Percentiles rank a stretch among this genome's conserved stretches.
These are phyloP conservation scores for Lachnellula hyalina DNA, from an alignment of 2,329 filamentous ascomycete genomes.

Conservation along the genomic window DNA sequence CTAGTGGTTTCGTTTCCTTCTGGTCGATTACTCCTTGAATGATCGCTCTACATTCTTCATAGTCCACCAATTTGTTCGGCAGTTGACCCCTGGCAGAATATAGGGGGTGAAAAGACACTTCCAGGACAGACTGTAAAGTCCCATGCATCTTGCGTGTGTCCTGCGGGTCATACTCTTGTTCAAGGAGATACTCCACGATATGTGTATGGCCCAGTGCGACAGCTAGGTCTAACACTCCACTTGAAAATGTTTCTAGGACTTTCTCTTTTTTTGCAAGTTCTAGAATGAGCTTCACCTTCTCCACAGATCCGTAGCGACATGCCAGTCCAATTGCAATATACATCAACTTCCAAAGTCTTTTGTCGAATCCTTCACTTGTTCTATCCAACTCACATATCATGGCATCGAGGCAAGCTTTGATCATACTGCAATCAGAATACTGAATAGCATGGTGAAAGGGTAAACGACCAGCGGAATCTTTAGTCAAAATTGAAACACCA, in stretches of 20 bases:
- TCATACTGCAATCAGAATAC: not conserved
- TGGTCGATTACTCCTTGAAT: not conserved
- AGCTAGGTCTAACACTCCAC: not conserved
- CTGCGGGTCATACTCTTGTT: not conserved
- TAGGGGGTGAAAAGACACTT: not conserved
- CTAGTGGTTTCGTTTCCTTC: not conserved
- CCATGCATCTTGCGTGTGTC: not conserved
- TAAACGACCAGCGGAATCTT: not conserved
- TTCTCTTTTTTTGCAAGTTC: not conserved
- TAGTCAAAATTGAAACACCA: not conserved
- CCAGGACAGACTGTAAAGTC: not conserved
- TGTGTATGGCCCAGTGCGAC: not conserved
- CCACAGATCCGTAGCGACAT: not conserved
- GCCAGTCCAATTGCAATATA: not conserved
- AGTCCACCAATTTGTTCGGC: not conserved
- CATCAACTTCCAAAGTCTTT: not conserved
- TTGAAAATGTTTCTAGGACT: not conserved
- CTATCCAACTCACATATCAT: not conserved
- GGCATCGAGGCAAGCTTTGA: not conserved
- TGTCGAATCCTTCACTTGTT: too few relatives aligned
- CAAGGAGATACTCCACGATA: not conserved
- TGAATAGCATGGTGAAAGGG: not conserved
- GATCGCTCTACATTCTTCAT: not conserved
- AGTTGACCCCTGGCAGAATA: not conserved
- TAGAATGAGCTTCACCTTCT: not conserved